These are phyloP conservation scores for Aspergillus neoniger DNA, from an alignment of 2,329 filamentous ascomycete genomes.

Conservation along the genomic window DNA sequence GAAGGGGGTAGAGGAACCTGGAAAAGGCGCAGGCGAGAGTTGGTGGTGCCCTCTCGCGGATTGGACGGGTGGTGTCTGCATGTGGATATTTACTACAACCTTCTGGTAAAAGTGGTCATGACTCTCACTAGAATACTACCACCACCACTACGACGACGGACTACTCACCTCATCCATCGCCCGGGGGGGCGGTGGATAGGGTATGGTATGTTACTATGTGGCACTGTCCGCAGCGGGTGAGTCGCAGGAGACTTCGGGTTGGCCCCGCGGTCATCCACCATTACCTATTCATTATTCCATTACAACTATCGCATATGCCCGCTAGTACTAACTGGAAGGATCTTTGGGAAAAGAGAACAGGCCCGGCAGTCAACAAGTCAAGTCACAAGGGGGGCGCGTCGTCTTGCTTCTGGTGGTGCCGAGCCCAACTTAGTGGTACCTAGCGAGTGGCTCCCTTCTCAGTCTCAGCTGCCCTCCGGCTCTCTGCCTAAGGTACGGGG, in stretches of 20 bases:
- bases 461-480: neutral
- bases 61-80: neutral
- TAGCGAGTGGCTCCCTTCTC: neutral
- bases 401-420: neutral
- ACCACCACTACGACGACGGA: no score
- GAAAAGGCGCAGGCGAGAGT: constrained; percentile 3
- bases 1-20: constrained; percentile 8
- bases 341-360: neutral
- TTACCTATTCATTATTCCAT: neutral
- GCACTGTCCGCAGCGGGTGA: neutral
- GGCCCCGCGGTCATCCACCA: constrained; percentile 6
- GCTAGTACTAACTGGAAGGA: neutral
- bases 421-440: neutral
- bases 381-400: neutral
- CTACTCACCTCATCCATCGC: neutral
- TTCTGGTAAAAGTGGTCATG: constrained; percentile 6
- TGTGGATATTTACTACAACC: constrained; percentile 9
- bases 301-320: neutral
- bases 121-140: neutral
- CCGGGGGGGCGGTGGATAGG: neutral
- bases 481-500: neutral
- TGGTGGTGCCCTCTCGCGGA: constrained; percentile 6
- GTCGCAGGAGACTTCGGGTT: neutral
- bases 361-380: neutral
- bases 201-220: constrained; percentile 1